Evolutionary conservation across 768 basidiomycete species (phyloP).

Genomic region (Austroboletus eburneus): DNA sequence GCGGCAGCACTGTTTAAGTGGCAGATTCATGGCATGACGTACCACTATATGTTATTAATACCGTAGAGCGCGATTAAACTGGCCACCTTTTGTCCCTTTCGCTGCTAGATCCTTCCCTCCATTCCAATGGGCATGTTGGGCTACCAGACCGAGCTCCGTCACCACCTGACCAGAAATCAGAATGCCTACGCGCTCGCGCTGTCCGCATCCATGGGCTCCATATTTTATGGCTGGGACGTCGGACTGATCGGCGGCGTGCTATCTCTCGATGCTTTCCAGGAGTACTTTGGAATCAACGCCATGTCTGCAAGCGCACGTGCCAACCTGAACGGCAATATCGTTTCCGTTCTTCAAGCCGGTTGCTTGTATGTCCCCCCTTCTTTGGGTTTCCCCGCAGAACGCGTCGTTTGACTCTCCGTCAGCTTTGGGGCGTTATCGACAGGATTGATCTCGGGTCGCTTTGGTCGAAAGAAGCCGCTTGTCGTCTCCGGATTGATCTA

Average conservation of each 20-base stretch:
- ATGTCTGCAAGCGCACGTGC: conserved; percentile 36
- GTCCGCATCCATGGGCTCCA: conserved; percentile 44
- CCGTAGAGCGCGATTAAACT: no score
- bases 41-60: no score
- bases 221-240: conserved; percentile 49
- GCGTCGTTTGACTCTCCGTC: neutral
- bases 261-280: conserved; percentile 42
- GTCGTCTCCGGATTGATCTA: conserved; percentile 43
- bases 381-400: no score
- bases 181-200: conserved; percentile 44
- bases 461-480: conserved; percentile 45
- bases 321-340: conserved; percentile 46
- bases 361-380: conserved; percentile 37
- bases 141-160: conserved; percentile 22
- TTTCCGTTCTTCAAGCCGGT: conserved; percentile 47
- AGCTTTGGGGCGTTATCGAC: conserved; percentile 44
- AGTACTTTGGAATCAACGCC: conserved; percentile 44
- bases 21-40: no score
- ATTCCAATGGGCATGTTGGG: conserved; percentile 25
- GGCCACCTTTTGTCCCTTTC: neutral
- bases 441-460: conserved; percentile 37
- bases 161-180: conserved; percentile 30
- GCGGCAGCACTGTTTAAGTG: no score
- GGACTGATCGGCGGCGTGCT: conserved; percentile 50
- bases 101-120: no score